Evolutionary conservation across 164 flowering plant species (phyloP).

Genomic region (Akebia trifoliata): DNA sequence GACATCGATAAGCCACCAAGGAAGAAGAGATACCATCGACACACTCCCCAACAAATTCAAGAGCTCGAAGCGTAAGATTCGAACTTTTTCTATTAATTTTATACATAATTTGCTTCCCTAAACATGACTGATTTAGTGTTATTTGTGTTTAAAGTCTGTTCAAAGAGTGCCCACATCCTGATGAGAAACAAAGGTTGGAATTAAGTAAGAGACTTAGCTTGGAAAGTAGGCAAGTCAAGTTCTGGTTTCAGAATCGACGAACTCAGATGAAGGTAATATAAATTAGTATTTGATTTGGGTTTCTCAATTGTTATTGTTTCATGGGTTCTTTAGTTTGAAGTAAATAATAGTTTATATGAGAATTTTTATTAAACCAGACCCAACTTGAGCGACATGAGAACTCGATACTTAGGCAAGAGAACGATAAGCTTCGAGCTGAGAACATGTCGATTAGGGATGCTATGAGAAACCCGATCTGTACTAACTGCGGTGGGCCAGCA

Average conservation of each 20-base stretch:
- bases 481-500: conserved; percentile 81
- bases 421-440: conserved; percentile 78
- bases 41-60: conserved; percentile 94
- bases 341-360: no score
- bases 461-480: conserved; percentile 80
- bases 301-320: neutral
- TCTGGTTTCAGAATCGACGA: conserved; percentile 94
- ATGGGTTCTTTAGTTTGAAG: neutral
- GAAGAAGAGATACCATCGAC: conserved; percentile 88
- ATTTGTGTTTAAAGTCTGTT: conserved; percentile 41
- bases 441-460: conserved; percentile 80
- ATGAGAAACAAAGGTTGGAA: conserved; percentile 87
- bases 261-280: conserved; percentile 85
- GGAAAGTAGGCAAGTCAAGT: conserved; percentile 87
- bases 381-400: conserved; percentile 88
- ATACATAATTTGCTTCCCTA: neutral
- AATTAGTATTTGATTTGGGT: neutral
- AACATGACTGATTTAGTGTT: neutral
- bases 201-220: conserved; percentile 67
- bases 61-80: conserved; percentile 78
- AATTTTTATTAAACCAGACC: conserved; percentile 58
- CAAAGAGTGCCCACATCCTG: conserved; percentile 96
- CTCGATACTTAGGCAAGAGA: conserved; percentile 67
- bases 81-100: neutral
- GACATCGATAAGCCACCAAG: conserved; percentile 69